Percentiles rank a stretch among this genome's conserved stretches.
Evolutionary conservation across 1,284 basidiomycete species (phyloP).

Genomic region (Leucoagaricus sp.): DNA sequence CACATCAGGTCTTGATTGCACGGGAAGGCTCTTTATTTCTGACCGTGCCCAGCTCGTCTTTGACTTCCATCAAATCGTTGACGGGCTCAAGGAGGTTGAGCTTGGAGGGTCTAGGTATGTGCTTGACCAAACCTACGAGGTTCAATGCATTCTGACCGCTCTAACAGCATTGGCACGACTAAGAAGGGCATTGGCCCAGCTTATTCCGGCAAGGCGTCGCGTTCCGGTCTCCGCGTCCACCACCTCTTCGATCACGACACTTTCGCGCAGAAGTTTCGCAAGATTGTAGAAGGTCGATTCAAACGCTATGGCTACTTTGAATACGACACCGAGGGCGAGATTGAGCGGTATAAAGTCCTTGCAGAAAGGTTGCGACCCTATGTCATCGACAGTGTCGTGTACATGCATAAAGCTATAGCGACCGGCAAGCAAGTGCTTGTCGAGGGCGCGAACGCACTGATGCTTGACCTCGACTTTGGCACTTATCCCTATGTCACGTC

Average conservation of each 20-base stretch:
- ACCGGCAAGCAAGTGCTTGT: conserved; percentile 84
- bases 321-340: conserved; percentile 98
- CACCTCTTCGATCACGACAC: conserved; percentile 90
- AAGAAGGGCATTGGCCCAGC: conserved; percentile 98
- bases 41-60: conserved; percentile 97
- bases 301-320: conserved; percentile 99
- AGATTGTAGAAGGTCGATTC: conserved; percentile 94
- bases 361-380: conserved; percentile 87
- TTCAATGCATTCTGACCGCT: conserved; percentile 13
- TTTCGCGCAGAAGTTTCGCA: conserved; percentile 93
- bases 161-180: conserved; percentile 88
- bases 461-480: conserved; percentile 98
- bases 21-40: conserved; percentile 87
- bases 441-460: conserved; percentile 97
- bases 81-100: conserved; percentile 97
- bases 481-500: conserved; percentile 98
- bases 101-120: conserved; percentile 84
- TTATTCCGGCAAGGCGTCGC: conserved; percentile 96
- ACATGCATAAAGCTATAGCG: conserved; percentile 80
- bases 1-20: conserved; percentile 74
- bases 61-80: conserved; percentile 99
- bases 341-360: conserved; percentile 87
- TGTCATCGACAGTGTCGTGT: conserved; percentile 87
- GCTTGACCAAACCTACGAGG: background rate
- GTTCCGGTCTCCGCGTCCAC: conserved; percentile 94